Conservation (phyloP, 1,139 yeast species). For the Nematodospora anomalae region DNA sequence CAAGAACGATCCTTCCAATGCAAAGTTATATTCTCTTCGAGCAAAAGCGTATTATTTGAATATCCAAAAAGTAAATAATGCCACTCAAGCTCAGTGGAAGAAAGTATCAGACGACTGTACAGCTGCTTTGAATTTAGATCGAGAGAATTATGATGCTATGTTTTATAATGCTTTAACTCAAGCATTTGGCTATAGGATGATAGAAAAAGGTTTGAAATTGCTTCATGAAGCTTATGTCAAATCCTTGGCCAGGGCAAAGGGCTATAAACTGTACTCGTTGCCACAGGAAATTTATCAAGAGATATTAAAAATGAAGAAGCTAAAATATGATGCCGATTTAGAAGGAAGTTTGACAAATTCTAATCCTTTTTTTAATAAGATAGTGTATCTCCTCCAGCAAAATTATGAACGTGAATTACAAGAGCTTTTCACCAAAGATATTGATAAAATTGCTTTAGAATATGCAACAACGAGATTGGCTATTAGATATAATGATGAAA, state of each 20-base stretch:
- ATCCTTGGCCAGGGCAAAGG: conserved; percentile 24
- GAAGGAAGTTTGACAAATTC: conserved; percentile 22
- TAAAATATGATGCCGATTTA: conserved; percentile 19
- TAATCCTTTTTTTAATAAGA: conserved; percentile 24
- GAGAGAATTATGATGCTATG: conserved; percentile 21
- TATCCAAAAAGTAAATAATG: conserved; percentile 1
- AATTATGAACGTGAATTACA: conserved; percentile 19
- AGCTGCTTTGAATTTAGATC: conserved; percentile 29
- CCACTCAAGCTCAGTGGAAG: conserved; percentile 17
- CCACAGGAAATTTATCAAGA: conserved; percentile 21
- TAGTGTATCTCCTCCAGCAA: conserved; percentile 22
- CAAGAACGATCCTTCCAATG: conserved; percentile 13
- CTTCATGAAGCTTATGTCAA: conserved; percentile 30
- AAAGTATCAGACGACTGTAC: conserved; percentile 27
- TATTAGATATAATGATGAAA: conserved; percentile 21
- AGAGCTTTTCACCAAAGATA: conserved; percentile 13
- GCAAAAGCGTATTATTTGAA: conserved; percentile 21
- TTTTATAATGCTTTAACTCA: conserved; percentile 27
- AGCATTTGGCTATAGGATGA: conserved; percentile 24
- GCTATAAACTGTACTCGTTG: conserved; percentile 17
- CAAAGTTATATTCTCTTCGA: conserved; percentile 18
- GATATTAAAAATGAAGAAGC: conserved; percentile 21
- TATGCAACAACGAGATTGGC: conserved; percentile 23
- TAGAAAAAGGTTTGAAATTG: conserved; percentile 27
- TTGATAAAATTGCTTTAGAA: conserved; percentile 17